These are phyloP conservation scores for Saccharomycopsis sp. DNA, from an alignment of 805 yeast species.

Conservation along the genomic window DNA sequence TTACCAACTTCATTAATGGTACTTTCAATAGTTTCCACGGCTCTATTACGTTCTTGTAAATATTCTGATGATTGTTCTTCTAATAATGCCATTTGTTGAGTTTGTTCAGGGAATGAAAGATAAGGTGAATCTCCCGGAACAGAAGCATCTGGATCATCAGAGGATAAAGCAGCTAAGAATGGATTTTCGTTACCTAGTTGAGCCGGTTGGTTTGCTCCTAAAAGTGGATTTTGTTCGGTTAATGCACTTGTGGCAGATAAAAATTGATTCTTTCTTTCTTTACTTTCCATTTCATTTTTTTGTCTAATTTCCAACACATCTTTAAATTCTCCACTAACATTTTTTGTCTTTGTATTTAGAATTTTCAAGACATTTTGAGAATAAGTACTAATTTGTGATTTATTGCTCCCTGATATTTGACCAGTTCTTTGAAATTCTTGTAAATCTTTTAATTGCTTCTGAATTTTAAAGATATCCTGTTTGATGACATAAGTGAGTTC, in stretches of 20 bases:
- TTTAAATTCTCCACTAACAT: conserved; percentile 86
- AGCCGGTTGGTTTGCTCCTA: no score
- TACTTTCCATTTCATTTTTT: conserved; percentile 67
- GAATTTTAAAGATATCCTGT: conserved; percentile 79
- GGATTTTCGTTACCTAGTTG: conserved; percentile 31
- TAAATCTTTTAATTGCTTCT: conserved; percentile 52
- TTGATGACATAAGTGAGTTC: conserved; percentile 76
- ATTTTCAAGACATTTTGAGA: conserved; percentile 80
- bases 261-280: conserved; percentile 76
- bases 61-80: conserved; percentile 74
- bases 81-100: conserved; percentile 68
- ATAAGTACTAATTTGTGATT: conserved; percentile 58
- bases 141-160: conserved; percentile 23
- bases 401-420: conserved; percentile 21
- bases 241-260: conserved; percentile 33
- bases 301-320: conserved; percentile 85
- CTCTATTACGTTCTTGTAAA: conserved; percentile 72
- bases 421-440: conserved; percentile 40
- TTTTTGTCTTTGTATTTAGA: conserved; percentile 81
- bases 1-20: conserved; percentile 96
- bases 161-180: conserved; percentile 21
- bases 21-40: conserved; percentile 94
- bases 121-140: conserved; percentile 30
- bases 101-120: conserved; percentile 73
- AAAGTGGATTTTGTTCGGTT: neutral